Evolutionary conservation across 257 asterid species (phyloP), one percentile per base, ranked within the genome.

Genomic region (Solanum paucissectum): DNA sequence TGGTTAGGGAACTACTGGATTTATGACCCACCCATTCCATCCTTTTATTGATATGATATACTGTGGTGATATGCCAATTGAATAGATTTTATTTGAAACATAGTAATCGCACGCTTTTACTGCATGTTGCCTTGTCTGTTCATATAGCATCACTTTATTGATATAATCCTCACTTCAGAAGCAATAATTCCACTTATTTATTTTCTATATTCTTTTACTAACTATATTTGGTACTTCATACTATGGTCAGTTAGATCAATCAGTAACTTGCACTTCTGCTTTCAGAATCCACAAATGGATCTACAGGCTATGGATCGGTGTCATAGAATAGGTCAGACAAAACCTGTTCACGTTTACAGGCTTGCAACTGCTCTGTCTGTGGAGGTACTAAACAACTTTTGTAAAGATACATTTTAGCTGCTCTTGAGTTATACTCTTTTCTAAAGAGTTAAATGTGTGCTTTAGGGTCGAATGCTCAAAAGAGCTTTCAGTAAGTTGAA

Each of bases 241-340:
- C 34, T 38, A 18, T 49, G 18, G 25, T 2, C 85, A 82, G 29
- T 81, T 81, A 29, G 69, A 82, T 82, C 27, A 46, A 20, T 46
- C 69, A 82, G 69, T 82, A 29, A 82, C 25, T 82, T 82, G 85
- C 72, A 32, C 90, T 76, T 27, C 49, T 83, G 71, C 16, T 88
- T 90, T 85, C 98, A 97, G 99, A 97, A 97, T 88, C 99, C 99
- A 33, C 99, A 97, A 92, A 93, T 94, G 98, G 99, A 97, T 93
- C 92, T 97, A 88, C 99, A 97, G 90, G 99, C 99, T 60, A 97
- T 97, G 99, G 99, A 97, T 83, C 90, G 99, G 83, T 97, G 99
- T 72, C 99, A 97, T 85, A 93, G 99, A 88, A 97, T 97, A 75
- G 99, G 99, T 88, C 99, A 97, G 92, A 97, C 99, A 60, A 97